phyloP scores from a whole-genome alignment of 495 filamentous ascomycete species.

The Penicilliopsis zonata region DNA sequence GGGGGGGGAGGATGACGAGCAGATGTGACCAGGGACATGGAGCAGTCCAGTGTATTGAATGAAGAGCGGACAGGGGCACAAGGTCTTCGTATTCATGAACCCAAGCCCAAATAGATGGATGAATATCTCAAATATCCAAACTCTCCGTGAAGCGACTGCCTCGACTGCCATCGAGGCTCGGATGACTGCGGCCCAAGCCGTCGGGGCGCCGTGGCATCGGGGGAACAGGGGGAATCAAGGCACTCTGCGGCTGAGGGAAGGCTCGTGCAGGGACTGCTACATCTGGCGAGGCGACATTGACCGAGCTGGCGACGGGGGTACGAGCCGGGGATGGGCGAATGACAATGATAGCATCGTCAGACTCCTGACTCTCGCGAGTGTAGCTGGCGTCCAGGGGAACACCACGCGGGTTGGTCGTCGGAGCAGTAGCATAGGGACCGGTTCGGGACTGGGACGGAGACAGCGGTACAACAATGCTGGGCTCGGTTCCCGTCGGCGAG shows the following conservation, averaged over 20 bases:
- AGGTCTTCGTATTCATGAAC: too few species aligned
- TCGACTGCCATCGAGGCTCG: constrained; percentile 41
- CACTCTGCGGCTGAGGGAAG: constrained; percentile 14
- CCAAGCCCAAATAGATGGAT: too few species aligned
- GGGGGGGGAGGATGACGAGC: background rate
- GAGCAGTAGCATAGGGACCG: constrained; percentile 17
- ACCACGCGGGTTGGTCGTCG: constrained; percentile 22
- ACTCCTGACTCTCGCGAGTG: constrained; percentile 23
- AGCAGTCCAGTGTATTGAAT: background rate
- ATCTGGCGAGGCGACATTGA: constrained; percentile 16
- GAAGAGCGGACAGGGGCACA: background rate
- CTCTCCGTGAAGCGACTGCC: constrained; percentile 45
- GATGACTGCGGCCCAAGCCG: constrained; percentile 40
- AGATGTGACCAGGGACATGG: too few species aligned
- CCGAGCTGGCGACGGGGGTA: constrained; percentile 33
- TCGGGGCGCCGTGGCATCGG: constrained; percentile 21
- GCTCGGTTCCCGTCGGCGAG: constrained; percentile 13
- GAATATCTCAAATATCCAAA: constrained; percentile 4
- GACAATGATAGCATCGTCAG: constrained; percentile 14
- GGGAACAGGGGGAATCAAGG: constrained; percentile 10
- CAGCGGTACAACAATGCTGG: constrained; percentile 9
- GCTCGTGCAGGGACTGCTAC: constrained; percentile 12
- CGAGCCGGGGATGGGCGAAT: constrained; percentile 37
- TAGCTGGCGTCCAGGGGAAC: constrained; percentile 24
- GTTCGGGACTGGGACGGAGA: constrained; percentile 17